These are phyloP conservation scores for Wickerhamiella lipophila DNA, from an alignment of 805 yeast genomes.

Conservation along the genomic window DNA sequence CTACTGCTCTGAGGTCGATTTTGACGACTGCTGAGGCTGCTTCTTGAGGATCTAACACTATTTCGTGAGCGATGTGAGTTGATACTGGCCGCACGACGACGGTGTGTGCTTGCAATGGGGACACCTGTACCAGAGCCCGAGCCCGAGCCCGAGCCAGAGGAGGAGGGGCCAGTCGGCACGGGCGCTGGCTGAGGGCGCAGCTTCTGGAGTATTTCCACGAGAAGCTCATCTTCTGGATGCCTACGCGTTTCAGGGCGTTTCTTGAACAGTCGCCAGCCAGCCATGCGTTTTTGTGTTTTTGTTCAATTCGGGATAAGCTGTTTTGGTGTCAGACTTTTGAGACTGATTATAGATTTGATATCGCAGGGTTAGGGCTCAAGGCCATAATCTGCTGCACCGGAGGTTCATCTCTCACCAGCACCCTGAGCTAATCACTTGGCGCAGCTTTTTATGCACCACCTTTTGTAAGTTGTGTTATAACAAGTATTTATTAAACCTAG, in stretches of 20 bases:
- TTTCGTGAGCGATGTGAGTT: slow-evolving; percentile 6
- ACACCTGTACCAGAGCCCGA: neutral
- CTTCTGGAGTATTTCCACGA: slow-evolving; percentile 2
- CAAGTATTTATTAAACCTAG: too few relatives aligned
- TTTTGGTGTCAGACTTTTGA: neutral
- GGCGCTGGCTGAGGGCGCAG: slow-evolving; percentile 4
- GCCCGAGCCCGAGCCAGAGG: too few relatives aligned
- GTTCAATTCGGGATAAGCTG: neutral
- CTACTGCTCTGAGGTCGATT: neutral
- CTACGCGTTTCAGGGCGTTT: neutral
- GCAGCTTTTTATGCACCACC: too few relatives aligned
- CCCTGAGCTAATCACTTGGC: too few relatives aligned
- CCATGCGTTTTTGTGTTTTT: neutral
- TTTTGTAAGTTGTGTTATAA: too few relatives aligned
- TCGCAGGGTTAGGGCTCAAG: neutral
- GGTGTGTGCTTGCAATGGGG: slow-evolving; percentile 2
- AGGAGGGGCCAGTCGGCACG: neutral
- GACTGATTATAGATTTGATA: neutral
- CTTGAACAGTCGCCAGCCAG: slow-evolving; percentile 11
- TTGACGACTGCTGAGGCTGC: slow-evolving; percentile 1
- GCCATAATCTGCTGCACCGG: neutral
- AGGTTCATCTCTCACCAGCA: too few relatives aligned
- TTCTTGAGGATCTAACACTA: neutral
- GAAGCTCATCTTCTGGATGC: neutral
- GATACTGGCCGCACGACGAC: slow-evolving; percentile 6